These are phyloP conservation scores for Sporobolus alterniflorus DNA, from an alignment of 202 grass and related monocot genomes.

Conservation along the genomic window DNA sequence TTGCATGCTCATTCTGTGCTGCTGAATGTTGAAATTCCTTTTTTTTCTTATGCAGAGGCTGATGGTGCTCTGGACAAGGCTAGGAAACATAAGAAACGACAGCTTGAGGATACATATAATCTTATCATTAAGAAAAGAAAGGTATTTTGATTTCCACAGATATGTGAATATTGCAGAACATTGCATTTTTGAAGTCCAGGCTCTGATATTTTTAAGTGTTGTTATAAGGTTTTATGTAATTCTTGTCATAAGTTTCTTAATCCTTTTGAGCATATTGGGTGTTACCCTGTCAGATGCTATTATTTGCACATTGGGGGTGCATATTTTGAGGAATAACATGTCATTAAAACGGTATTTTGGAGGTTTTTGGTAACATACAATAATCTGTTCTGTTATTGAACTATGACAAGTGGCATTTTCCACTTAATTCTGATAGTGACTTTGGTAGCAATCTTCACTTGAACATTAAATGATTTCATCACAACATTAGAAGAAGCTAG, in stretches of 20 bases:
- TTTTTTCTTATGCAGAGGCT: constrained; percentile 62
- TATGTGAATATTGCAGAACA: neutral
- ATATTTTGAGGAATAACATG: neutral
- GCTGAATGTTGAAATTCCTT: constrained; percentile 3
- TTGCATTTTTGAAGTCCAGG: neutral
- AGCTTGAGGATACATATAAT: constrained; percentile 96
- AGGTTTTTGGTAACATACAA: neutral
- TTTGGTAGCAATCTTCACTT: neutral
- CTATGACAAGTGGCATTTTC: neutral
- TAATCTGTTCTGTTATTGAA: neutral
- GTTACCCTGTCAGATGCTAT: neutral
- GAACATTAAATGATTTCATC: neutral
- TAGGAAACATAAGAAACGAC: constrained; percentile 99
- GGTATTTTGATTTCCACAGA: constrained; percentile 59
- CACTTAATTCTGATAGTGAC: neutral
- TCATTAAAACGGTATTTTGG: neutral
- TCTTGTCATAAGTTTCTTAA: neutral
- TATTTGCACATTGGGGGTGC: neutral
- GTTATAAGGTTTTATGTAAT: neutral
- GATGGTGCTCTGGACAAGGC: constrained; percentile 99
- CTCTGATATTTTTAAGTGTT: neutral
- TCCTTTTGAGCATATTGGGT: neutral
- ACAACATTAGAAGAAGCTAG: neutral
- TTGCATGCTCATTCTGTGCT: neutral
- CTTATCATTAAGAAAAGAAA: constrained; percentile 98